These are phyloP conservation scores for Thuja plicata DNA, from an alignment of 83 land plant species.

Conservation along the genomic window DNA sequence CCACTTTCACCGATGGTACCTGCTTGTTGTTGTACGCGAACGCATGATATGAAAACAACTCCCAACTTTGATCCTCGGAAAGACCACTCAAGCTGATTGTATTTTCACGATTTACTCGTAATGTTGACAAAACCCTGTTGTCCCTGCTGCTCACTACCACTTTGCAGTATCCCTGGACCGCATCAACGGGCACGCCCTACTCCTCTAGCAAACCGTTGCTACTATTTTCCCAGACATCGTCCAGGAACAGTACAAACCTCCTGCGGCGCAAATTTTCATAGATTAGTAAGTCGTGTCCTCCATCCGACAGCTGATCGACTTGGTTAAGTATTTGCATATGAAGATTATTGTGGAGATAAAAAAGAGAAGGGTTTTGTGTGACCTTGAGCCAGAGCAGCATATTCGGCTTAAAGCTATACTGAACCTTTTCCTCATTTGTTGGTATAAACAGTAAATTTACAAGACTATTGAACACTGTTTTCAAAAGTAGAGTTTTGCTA, in stretches of 20 bases:
- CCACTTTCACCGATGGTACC: neutral
- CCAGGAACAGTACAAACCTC: neutral
- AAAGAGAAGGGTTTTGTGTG: neutral
- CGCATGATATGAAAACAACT: neutral
- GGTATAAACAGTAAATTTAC: too few relatives aligned
- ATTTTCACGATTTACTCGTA: neutral
- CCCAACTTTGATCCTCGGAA: neutral
- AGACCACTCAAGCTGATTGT: neutral
- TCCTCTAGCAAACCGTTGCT: neutral
- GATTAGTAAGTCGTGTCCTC: neutral
- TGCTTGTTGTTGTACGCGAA: neutral
- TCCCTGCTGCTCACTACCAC: neutral
- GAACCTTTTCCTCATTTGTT: neutral
- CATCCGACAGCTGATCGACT: neutral
- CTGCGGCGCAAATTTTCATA: neutral
- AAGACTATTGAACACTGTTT: neutral
- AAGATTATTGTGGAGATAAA: neutral
- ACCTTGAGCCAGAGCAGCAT: neutral
- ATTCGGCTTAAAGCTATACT: neutral
- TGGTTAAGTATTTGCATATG: neutral
- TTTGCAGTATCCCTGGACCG: neutral
- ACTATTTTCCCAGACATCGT: neutral
- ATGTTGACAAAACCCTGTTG: neutral
- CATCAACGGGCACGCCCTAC: neutral
- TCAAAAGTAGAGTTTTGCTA: neutral